phyloP scores from a whole-genome alignment of 1,284 basidiomycete species.

The Fomitopsis schrenkii region DNA sequence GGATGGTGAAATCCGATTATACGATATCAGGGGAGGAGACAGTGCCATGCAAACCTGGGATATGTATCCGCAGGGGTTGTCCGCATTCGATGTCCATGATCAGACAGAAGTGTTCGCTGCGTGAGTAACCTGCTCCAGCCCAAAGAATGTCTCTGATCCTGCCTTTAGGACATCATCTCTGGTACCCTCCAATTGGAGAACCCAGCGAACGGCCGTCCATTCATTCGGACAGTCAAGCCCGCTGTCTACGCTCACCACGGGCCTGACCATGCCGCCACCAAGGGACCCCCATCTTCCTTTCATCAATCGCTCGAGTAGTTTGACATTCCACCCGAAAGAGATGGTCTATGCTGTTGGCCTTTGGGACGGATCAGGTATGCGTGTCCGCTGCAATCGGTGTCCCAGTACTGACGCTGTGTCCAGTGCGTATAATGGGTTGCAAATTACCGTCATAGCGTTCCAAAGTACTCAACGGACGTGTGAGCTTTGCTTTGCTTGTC shows the following conservation, averaged over 20 bases:
- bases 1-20: conserved; percentile 89
- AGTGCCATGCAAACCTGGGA: conserved; percentile 64
- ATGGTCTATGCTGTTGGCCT: conserved; percentile 75
- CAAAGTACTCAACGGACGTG: not conserved
- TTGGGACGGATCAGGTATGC: conserved; percentile 67
- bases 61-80: conserved; percentile 69
- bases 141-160: conserved; percentile 2
- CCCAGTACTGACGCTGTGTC: not conserved
- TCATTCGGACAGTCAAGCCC: conserved; percentile 40
- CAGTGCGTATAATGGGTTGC: conserved; percentile 45
- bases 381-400: not conserved
- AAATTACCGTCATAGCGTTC: conserved; percentile 29
- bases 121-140: conserved; percentile 43
- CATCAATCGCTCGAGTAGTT: conserved; percentile 58
- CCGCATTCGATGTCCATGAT: conserved; percentile 86
- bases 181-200: conserved; percentile 52
- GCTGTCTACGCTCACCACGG: conserved; percentile 53
- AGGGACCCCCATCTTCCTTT: conserved; percentile 52
- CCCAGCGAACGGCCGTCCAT: conserved; percentile 59
- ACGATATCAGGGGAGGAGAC: conserved; percentile 82
- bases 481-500: conserved; percentile 3
- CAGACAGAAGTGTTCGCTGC: conserved; percentile 84
- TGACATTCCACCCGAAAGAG: conserved; percentile 76
- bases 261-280: conserved; percentile 47
- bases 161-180: conserved; percentile 57